Evolutionary conservation across 1,284 basidiomycete species (phyloP).

Genomic region (Boletus semigastroideus): DNA sequence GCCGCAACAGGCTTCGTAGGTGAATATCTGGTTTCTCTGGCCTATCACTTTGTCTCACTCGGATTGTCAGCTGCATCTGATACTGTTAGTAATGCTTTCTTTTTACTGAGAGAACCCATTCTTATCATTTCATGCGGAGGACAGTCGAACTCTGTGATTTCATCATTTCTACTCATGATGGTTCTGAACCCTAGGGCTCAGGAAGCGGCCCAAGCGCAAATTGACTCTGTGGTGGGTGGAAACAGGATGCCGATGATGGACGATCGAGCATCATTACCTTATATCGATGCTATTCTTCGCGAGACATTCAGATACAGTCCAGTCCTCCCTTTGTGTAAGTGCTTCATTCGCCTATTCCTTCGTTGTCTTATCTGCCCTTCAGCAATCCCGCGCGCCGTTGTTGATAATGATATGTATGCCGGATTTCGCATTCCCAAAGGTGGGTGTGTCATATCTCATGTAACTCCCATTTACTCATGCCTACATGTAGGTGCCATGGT

Average conservation of each 20-base stretch:
- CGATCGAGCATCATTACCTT: slow-evolving; percentile 13
- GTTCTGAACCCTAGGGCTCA: slow-evolving; percentile 4
- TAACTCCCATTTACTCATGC: not conserved
- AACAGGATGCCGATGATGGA: slow-evolving; percentile 8
- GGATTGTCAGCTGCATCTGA: slow-evolving; percentile 19
- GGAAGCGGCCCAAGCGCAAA: slow-evolving; percentile 14
- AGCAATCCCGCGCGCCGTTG: slow-evolving; percentile 23
- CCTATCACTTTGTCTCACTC: slow-evolving; percentile 1
- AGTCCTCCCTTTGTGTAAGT: slow-evolving; percentile 11
- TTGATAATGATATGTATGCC: slow-evolving; percentile 24
- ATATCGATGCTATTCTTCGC: slow-evolving; percentile 15
- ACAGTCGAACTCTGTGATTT: slow-evolving; percentile 24
- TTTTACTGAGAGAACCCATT: too few species aligned
- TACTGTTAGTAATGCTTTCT: slow-evolving; percentile 13
- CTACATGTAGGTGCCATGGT: slow-evolving; percentile 15
- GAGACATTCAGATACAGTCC: slow-evolving; percentile 12
- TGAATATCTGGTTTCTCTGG: not conserved
- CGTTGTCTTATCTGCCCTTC: not conserved
- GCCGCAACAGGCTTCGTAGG: slow-evolving; percentile 25
- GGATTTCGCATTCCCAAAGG: slow-evolving; percentile 27
- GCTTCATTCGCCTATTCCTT: not conserved
- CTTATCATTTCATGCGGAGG: not conserved
- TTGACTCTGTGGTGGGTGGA: slow-evolving; percentile 12
- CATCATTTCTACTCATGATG: slow-evolving; percentile 26
- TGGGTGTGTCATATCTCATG: not conserved